Conservation (phyloP, 495 filamentous ascomycete genomes). For the Letharia lupina region DNA sequence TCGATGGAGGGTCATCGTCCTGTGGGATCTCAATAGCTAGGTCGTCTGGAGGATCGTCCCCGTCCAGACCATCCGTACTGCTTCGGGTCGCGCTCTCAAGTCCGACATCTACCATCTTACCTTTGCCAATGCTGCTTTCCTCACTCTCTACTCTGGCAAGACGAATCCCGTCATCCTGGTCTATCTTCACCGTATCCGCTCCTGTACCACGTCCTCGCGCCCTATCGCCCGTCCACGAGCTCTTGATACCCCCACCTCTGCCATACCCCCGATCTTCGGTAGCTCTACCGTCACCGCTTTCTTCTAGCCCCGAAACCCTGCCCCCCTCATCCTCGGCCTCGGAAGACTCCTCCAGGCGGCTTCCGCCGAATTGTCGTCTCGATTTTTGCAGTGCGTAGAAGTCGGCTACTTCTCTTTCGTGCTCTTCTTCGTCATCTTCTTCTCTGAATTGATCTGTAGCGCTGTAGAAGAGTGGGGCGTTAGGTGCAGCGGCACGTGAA, state of each 20-base stretch:
- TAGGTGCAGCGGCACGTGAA: conserved; percentile 58
- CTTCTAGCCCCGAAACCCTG: conserved; percentile 41
- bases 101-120: conserved; percentile 78
- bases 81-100: conserved; percentile 57
- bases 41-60: conserved; percentile 52
- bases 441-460: conserved; percentile 72
- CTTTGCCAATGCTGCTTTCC: conserved; percentile 51
- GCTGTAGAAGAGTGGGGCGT: conserved; percentile 89
- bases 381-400: conserved; percentile 85
- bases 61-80: conserved; percentile 37
- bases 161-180: conserved; percentile 29
- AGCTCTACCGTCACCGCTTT: conserved; percentile 44
- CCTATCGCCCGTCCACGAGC: conserved; percentile 47
- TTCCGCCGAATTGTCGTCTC: conserved; percentile 75
- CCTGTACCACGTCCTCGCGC: conserved; percentile 27
- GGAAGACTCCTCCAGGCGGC: conserved; percentile 68
- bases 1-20: conserved; percentile 72
- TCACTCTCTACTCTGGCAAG: conserved; percentile 28
- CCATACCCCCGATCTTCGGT: conserved; percentile 30
- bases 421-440: conserved; percentile 85
- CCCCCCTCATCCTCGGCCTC: conserved; percentile 65
- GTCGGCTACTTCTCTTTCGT: conserved; percentile 86
- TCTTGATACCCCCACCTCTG: conserved; percentile 42
- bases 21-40: conserved; percentile 45
- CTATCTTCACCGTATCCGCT: conserved; percentile 16